Conservation (phyloP, 1,284 basidiomycete species). For the Xerocomus nothofagi region DNA sequence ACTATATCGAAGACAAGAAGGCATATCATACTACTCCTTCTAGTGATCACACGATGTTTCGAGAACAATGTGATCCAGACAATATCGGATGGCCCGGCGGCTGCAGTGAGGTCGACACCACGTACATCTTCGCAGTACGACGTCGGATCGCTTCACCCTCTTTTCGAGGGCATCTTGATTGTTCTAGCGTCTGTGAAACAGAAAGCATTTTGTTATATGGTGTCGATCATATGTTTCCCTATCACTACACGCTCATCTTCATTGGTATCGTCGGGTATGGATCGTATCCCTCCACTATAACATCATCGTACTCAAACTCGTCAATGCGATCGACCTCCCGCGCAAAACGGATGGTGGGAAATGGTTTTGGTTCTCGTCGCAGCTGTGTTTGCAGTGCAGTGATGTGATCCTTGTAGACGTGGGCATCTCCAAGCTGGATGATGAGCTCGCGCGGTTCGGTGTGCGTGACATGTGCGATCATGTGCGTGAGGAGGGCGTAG, state of each 20-base stretch:
- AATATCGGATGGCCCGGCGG: no score
- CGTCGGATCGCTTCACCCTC: no score
- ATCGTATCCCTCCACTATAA: constrained; percentile 85
- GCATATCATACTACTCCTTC: no score
- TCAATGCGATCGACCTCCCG: constrained; percentile 72
- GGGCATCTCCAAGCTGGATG: constrained; percentile 94
- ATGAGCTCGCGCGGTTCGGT: constrained; percentile 88
- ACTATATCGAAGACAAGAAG: no score
- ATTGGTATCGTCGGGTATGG: constrained; percentile 88
- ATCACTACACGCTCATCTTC: constrained; percentile 90
- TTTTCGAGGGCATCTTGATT: no score
- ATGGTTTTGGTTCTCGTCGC: constrained; percentile 73
- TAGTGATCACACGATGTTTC: no score
- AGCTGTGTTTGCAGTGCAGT: constrained; percentile 85
- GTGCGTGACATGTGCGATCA: constrained; percentile 90
- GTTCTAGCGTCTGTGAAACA: neutral
- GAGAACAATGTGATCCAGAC: no score
- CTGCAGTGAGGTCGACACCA: no score
- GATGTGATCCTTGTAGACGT: constrained; percentile 94
- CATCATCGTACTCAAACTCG: constrained; percentile 79
- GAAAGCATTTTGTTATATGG: neutral
- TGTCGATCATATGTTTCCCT: neutral
- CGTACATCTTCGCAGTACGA: no score
- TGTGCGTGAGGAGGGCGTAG: constrained; percentile 94
- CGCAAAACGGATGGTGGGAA: constrained; percentile 80